Evolutionary conservation across 2,329 filamentous ascomycete genomes (phyloP).

Genomic region (Aspergillus sojae): DNA sequence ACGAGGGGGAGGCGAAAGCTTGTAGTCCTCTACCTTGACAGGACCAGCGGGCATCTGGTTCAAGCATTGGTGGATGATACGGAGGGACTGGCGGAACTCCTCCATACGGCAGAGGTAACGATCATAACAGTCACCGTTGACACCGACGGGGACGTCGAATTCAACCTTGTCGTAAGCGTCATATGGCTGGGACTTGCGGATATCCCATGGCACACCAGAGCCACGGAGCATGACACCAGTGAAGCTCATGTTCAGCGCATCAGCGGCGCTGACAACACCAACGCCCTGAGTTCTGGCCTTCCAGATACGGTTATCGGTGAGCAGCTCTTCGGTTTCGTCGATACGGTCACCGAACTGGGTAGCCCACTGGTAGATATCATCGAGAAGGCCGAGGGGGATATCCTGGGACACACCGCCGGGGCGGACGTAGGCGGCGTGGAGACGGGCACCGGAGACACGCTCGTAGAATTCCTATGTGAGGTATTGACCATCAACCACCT

Average conservation of each 20-base stretch:
- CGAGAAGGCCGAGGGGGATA: slow-evolving; percentile 86
- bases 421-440: slow-evolving; percentile 95
- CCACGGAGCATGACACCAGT: slow-evolving; percentile 97
- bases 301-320: slow-evolving; percentile 99
- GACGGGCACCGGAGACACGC: slow-evolving; percentile 94
- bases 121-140: slow-evolving; percentile 99
- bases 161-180: slow-evolving; percentile 98
- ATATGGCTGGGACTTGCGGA: slow-evolving; percentile 95
- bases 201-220: slow-evolving; percentile 92
- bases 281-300: slow-evolving; percentile 88
- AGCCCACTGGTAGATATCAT: slow-evolving; percentile 99
- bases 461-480: slow-evolving; percentile 91
- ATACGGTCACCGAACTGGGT: slow-evolving; percentile 98
- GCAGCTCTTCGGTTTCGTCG: slow-evolving; percentile 96
- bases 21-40: slow-evolving; percentile 97
- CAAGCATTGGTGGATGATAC: slow-evolving; percentile 97
- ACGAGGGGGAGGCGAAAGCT: slow-evolving; percentile 93
- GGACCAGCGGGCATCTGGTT: slow-evolving; percentile 98
- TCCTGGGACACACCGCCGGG: slow-evolving; percentile 97
- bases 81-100: slow-evolving; percentile 96
- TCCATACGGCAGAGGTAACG: slow-evolving; percentile 99
- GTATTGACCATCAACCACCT: neutral
- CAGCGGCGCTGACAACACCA: slow-evolving; percentile 85
- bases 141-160: slow-evolving; percentile 94
- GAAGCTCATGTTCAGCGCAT: slow-evolving; percentile 97